These are phyloP conservation scores for Lumnitzera racemosa DNA, from an alignment of 345 rosid genomes.

Conservation along the genomic window DNA sequence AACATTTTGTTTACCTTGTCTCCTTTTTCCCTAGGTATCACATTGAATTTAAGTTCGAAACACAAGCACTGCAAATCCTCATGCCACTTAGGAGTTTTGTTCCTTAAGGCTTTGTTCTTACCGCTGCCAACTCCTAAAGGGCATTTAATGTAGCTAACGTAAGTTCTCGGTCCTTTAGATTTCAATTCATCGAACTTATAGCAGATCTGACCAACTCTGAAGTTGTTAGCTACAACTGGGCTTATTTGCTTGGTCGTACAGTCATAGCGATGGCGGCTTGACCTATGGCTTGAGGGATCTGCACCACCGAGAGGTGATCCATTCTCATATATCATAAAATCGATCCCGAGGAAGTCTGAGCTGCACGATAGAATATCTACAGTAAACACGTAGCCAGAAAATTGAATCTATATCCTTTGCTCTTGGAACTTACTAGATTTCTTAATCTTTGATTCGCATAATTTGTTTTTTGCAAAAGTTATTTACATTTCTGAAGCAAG, in stretches of 20 bases:
- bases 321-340: slow-evolving; percentile 73
- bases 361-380: slow-evolving; percentile 23
- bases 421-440: background rate
- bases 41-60: too few species aligned
- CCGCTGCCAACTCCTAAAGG: slow-evolving; percentile 6
- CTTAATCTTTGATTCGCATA: too few species aligned
- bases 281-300: slow-evolving; percentile 13
- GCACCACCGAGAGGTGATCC: slow-evolving; percentile 70
- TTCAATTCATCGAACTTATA: slow-evolving; percentile 76
- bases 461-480: background rate
- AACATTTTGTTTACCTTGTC: too few species aligned
- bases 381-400: background rate
- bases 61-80: too few species aligned
- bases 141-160: slow-evolving; percentile 53
- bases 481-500: too few species aligned
- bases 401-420: background rate
- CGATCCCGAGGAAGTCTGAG: slow-evolving; percentile 84
- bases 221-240: slow-evolving; percentile 23
- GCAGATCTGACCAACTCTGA: slow-evolving; percentile 59
- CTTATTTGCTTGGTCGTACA: slow-evolving; percentile 73
- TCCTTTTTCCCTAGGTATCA: too few species aligned
- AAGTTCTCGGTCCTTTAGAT: slow-evolving; percentile 82
- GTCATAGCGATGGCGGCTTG: too few species aligned
- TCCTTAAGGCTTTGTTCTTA: too few species aligned
- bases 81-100: too few species aligned